These are phyloP conservation scores for Inonotus obliquus DNA, from an alignment of 1,284 basidiomycete species.

Conservation along the genomic window DNA sequence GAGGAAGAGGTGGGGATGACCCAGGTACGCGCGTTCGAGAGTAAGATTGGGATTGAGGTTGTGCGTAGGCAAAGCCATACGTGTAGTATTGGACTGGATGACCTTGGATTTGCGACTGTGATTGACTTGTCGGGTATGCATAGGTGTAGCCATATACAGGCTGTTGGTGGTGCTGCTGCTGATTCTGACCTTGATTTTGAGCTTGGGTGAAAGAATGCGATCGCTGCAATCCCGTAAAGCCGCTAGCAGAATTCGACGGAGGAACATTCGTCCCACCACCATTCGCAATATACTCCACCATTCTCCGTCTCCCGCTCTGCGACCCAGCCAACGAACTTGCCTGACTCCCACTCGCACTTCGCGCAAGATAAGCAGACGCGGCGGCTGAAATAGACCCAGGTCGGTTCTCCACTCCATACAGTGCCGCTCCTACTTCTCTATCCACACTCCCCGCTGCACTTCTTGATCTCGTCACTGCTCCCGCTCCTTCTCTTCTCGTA, in stretches of 20 bases:
- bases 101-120: neutral
- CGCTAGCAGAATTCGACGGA: neutral
- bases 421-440: neutral
- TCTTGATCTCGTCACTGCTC: neutral
- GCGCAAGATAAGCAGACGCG: neutral
- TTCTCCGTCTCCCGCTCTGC: neutral
- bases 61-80: neutral
- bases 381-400: neutral
- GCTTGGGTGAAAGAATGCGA: neutral
- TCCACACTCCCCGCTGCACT: neutral
- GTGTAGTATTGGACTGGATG: neutral
- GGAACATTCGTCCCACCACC: neutral
- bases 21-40: conserved; percentile 2
- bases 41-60: neutral
- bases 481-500: neutral
- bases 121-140: neutral
- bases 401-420: neutral
- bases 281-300: neutral
- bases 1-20: neutral
- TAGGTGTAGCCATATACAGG: neutral
- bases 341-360: neutral
- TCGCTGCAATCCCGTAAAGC: neutral
- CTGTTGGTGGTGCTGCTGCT: neutral
- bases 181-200: neutral
- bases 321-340: neutral